Base-by-base conservation (phyloP, 768 basidiomycete genomes). In the Mycena venus region DNA sequence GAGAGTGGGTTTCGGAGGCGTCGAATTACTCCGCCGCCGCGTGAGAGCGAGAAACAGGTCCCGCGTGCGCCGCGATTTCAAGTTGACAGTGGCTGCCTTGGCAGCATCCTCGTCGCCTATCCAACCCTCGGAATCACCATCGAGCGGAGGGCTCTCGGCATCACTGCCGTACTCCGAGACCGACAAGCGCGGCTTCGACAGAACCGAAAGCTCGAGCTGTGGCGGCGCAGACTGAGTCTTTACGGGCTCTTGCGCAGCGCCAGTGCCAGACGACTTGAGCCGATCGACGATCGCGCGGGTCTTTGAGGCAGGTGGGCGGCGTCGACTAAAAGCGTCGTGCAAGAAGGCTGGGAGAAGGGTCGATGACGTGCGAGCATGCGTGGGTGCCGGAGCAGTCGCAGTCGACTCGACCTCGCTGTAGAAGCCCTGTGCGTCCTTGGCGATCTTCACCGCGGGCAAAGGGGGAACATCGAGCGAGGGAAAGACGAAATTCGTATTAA, bases 281-380 rank as follows among this genome's bases (percentile, higher is more conserved):
- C 86, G 85, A 74, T 92, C 91, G 34, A 92, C 89, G 49, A 92
- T 89, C 74, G 90, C 88, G 15, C 91, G 86, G 23, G 91, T 92
- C 77, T 88, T 88, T 23, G 91, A 92, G 36, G 85, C 79, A 25
- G 89, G 85, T 14, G 83, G 82, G 53, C 85, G 86, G 32, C 82
- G 84, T 21, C 84, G 84, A 49, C 80, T 80, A 61, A 81, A 77
- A 64, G 82, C 74, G 40, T 88, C 87, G 59, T 88, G 85, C 31
- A 91, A 82, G 80, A 90, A 90, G 10, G 88, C 83, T 0, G 90
- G 89, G 27, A 91, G 83, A 60, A 88, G 82, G 7, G 82, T 79
- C 27, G 81, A 78, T n/a, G 83, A 78, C 9, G 81, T 77, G 72
- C 80, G 80, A 49, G 76, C 79, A 72, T 74, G 71, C 49, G 80